A percentile compares a stretch with the other conserved stretches of the same genome.
Evolutionary conservation across 139 green algal genomes (phyloP).

Genomic region (Edaphochlamys debaryana): DNA sequence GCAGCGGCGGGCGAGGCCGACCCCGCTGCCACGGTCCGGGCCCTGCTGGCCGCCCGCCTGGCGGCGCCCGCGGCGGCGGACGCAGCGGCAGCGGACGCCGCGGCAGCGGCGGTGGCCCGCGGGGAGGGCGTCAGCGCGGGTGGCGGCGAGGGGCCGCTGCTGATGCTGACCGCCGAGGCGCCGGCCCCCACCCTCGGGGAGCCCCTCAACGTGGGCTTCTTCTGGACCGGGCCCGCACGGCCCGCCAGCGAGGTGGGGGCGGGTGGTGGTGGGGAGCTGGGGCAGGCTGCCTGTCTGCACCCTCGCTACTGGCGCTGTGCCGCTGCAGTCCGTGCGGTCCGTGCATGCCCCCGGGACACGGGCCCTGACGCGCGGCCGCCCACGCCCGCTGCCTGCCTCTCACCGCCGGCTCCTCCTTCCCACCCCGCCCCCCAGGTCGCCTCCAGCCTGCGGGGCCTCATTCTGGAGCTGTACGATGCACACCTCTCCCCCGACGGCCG

Average conservation of each 20-base stretch:
- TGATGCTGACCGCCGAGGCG: conserved; percentile 42
- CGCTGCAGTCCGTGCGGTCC: no score
- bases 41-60: conserved; percentile 50
- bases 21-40: background rate
- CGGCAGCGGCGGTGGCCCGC: background rate
- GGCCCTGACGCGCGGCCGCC: no score
- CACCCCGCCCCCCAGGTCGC: conserved; percentile 70
- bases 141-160: background rate
- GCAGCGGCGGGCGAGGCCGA: background rate
- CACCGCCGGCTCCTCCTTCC: no score
- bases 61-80: conserved; percentile 26
- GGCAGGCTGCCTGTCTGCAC: no score
- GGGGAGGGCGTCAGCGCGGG: no score
- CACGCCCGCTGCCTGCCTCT: no score
- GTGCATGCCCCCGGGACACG: background rate
- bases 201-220: conserved; percentile 69
- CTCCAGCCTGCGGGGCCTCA: conserved; percentile 60
- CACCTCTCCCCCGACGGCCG: conserved; percentile 74
- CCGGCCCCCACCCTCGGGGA: conserved; percentile 35
- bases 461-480: conserved; percentile 83
- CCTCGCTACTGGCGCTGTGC: no score
- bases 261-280: background rate
- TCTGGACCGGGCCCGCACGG: conserved; percentile 66
- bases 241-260: conserved; percentile 49
- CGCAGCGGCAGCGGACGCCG: background rate